phyloP scores from a whole-genome alignment of 2,329 filamentous ascomycete genomes.

The Diplodia intermedia region DNA sequence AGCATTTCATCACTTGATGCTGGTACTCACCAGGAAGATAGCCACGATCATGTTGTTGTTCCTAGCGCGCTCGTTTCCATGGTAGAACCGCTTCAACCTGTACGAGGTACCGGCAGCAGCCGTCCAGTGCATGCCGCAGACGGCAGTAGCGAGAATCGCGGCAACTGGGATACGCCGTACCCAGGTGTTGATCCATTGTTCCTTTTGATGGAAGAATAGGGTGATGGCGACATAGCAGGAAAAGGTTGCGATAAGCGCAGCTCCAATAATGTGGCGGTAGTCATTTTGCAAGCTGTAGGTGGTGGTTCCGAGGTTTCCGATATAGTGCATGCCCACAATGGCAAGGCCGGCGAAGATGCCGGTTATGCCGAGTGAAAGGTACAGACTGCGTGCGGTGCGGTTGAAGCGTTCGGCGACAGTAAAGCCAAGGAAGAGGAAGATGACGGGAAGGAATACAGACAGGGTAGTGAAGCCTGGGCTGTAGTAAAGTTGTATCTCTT shows the following conservation, averaged over 20 bases:
- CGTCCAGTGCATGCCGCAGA: slow-evolving; percentile 89
- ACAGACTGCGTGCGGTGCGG: slow-evolving; percentile 40
- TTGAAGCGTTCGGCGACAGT: slow-evolving; percentile 63
- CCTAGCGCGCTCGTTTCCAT: slow-evolving; percentile 51
- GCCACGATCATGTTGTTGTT: slow-evolving; percentile 76
- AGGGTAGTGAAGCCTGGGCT: slow-evolving; percentile 73
- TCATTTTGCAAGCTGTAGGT: slow-evolving; percentile 75
- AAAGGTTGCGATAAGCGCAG: slow-evolving; percentile 73
- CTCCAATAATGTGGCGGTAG: slow-evolving; percentile 67
- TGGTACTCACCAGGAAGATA: slow-evolving; percentile 66
- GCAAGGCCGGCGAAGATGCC: slow-evolving; percentile 75
- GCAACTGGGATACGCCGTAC: slow-evolving; percentile 75
- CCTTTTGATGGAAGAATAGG: slow-evolving; percentile 78
- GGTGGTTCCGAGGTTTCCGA: slow-evolving; percentile 81
- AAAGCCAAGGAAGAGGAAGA: slow-evolving; percentile 76
- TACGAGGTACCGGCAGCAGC: slow-evolving; percentile 76
- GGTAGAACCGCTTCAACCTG: slow-evolving; percentile 59
- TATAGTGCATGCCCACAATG: slow-evolving; percentile 86
- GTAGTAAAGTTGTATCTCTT: slow-evolving; percentile 74
- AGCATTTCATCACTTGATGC: too few species aligned
- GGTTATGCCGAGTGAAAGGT: slow-evolving; percentile 57
- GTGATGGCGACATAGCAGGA: slow-evolving; percentile 74
- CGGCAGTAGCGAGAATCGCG: slow-evolving; percentile 71
- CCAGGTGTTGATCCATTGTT: slow-evolving; percentile 78
- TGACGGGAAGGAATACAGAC: slow-evolving; percentile 80